Evolutionary conservation across 1,284 basidiomycete genomes (phyloP).

Genomic region (Tilletiopsis washingtonensis): DNA sequence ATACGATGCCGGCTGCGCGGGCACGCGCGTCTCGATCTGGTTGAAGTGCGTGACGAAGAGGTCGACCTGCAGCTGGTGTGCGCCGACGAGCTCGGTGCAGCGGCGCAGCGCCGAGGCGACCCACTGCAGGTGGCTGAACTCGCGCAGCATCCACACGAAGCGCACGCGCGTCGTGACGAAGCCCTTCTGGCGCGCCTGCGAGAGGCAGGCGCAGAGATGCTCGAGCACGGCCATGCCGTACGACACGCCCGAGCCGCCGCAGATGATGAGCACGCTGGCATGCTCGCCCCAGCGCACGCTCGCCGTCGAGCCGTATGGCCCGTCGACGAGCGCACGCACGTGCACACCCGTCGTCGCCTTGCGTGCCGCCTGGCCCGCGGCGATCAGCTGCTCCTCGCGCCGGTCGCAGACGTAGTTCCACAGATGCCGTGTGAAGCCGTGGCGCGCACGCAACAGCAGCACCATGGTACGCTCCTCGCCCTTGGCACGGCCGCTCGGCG

Average conservation of each 20-base stretch:
- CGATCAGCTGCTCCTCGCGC: conserved; percentile 28
- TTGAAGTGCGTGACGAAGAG: conserved; percentile 59
- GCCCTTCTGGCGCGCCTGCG: conserved; percentile 24
- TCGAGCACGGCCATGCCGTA: conserved; percentile 68
- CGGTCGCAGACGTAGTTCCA: conserved; percentile 54
- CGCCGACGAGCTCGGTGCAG: conserved; percentile 60
- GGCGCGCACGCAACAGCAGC: conserved; percentile 66
- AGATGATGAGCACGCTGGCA: conserved; percentile 62
- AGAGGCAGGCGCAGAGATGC: conserved; percentile 61
- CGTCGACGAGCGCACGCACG: conserved; percentile 63
- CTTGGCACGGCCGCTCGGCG: conserved; percentile 45
- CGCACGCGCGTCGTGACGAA: conserved; percentile 55
- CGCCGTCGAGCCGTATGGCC: conserved; percentile 68
- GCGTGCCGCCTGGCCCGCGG: conserved; percentile 39
- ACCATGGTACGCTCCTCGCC: conserved; percentile 56
- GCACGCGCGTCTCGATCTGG: conserved; percentile 4
- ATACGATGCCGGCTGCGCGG: background rate
- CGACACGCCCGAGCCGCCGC: conserved; percentile 71
- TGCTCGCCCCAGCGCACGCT: conserved; percentile 60
- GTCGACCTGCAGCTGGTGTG: conserved; percentile 62
- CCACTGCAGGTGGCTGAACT: conserved; percentile 76
- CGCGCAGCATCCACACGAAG: conserved; percentile 76
- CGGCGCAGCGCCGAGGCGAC: conserved; percentile 62
- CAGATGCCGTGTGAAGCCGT: conserved; percentile 67
- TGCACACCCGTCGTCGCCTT: conserved; percentile 54